Evolutionary conservation across 495 filamentous ascomycete species (phyloP).

Genomic region (Penicillium cinerascens): DNA sequence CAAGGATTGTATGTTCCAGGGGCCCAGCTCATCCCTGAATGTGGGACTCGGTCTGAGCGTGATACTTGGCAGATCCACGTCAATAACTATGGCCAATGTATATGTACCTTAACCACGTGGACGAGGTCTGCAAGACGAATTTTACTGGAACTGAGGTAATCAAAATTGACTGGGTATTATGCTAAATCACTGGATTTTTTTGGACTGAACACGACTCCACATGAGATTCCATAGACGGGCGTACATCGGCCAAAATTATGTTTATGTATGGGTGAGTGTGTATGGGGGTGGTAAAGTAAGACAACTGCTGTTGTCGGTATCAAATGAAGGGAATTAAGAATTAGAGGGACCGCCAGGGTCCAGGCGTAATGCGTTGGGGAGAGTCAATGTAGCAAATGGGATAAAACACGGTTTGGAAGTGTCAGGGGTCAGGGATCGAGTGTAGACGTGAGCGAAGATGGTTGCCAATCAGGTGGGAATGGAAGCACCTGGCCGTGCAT

Average conservation of each 20-base stretch:
- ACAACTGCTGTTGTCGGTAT: conserved; percentile 19
- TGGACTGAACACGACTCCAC: conserved; percentile 20
- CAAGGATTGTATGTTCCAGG: neutral
- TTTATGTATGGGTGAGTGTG: conserved; percentile 13
- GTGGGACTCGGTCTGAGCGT: conserved; percentile 9
- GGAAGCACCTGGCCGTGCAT: conserved; percentile 20
- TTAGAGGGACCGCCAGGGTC: conserved; percentile 5
- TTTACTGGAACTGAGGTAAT: neutral
- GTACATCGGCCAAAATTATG: conserved; percentile 24
- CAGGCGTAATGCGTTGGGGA: neutral
- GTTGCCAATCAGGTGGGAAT: conserved; percentile 13
- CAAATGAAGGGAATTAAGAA: conserved; percentile 12
- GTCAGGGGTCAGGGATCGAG: neutral
- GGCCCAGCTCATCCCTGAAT: conserved; percentile 11
- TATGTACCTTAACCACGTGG: conserved; percentile 1
- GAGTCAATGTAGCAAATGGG: neutral
- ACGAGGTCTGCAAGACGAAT: neutral
- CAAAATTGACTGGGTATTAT: conserved; percentile 27
- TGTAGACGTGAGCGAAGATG: neutral
- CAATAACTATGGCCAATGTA: neutral
- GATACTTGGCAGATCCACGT: conserved; percentile 8
- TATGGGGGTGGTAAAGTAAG: neutral
- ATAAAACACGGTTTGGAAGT: neutral
- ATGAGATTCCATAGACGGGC: conserved; percentile 22
- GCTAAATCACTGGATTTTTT: conserved; percentile 22